phyloP scores from a whole-genome alignment of 2,329 filamentous ascomycete species.

The Penicillium aurantiogriseum region DNA sequence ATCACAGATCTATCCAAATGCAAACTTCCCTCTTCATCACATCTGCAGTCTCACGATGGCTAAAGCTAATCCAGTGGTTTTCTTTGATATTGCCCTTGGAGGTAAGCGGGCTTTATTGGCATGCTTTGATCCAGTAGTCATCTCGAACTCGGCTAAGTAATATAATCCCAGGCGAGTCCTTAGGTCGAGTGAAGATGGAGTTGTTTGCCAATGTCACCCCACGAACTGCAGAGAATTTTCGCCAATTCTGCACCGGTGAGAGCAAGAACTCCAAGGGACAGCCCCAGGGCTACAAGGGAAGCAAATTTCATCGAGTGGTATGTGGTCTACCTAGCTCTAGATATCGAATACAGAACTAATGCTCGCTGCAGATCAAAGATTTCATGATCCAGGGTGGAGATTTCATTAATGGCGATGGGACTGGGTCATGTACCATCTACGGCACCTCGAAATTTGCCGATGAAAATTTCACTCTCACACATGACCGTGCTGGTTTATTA shows the following conservation, averaged over 20 bases:
- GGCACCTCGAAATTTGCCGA: conserved; percentile 80
- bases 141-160: not conserved
- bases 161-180: conserved; percentile 67
- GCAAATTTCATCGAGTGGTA: conserved; percentile 91
- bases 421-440: conserved; percentile 84
- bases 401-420: conserved; percentile 90
- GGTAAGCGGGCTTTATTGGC: conserved; percentile 35
- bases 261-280: conserved; percentile 72
- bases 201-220: conserved; percentile 82
- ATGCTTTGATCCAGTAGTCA: not conserved
- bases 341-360: not conserved
- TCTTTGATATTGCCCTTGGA: conserved; percentile 50
- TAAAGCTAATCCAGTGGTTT: conserved; percentile 46
- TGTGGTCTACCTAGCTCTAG: conserved; percentile 35
- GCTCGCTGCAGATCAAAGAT: conserved; percentile 68
- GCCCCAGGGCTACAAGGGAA: conserved; percentile 90
- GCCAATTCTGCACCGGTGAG: conserved; percentile 95
- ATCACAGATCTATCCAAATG: not conserved
- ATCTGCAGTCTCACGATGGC: conserved; percentile 10
- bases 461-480: conserved; percentile 81
- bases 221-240: conserved; percentile 92
- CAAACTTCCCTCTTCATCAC: not conserved
- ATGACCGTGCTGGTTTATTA: conserved; percentile 75
- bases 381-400: conserved; percentile 99
- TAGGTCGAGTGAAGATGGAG: conserved; percentile 86